A percentile compares a stretch with the other conserved stretches of the same genome.
phyloP scores from a whole-genome alignment of 1,284 basidiomycete species.

The Ceratobasidium papillatum region DNA sequence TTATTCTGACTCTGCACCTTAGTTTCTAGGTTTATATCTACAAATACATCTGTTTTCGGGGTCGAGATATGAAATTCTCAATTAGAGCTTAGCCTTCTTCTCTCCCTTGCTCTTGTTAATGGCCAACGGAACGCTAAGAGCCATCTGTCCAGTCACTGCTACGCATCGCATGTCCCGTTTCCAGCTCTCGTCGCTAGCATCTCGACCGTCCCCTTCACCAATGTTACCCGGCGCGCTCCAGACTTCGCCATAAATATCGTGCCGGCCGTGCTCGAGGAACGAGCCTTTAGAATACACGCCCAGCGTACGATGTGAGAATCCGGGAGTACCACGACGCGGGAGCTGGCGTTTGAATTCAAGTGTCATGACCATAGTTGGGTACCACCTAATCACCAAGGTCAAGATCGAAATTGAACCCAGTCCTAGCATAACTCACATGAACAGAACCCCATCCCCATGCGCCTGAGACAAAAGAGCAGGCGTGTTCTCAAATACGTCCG shows the following conservation, averaged over 20 bases:
- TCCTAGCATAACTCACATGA: neutral
- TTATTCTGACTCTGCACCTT: too few species aligned
- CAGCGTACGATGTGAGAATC: constrained; percentile 16
- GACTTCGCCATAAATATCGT: constrained; percentile 38
- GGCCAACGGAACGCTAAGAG: constrained; percentile 29
- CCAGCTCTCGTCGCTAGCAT: constrained; percentile 21
- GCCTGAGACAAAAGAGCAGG: constrained; percentile 57
- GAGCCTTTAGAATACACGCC: constrained; percentile 26
- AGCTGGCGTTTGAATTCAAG: constrained; percentile 38
- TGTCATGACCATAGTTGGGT: constrained; percentile 65
- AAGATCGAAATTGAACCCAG: neutral
- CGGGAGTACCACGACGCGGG: constrained; percentile 8
- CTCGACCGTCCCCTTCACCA: neutral
- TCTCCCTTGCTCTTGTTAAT: constrained; percentile 27
- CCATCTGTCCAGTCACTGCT: constrained; percentile 35
- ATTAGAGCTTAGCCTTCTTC: constrained; percentile 13
- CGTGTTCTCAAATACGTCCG: constrained; percentile 61
- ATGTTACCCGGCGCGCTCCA: constrained; percentile 36
- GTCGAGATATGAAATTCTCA: neutral
- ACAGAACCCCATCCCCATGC: constrained; percentile 29
- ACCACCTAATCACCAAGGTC: constrained; percentile 59
- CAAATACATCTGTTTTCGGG: neutral
- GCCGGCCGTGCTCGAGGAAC: constrained; percentile 32
- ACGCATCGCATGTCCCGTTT: constrained; percentile 36
- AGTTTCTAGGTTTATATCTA: too few species aligned